Conservation (phyloP, 148 eudicot genomes). For the Rhododendron molle region DNA sequence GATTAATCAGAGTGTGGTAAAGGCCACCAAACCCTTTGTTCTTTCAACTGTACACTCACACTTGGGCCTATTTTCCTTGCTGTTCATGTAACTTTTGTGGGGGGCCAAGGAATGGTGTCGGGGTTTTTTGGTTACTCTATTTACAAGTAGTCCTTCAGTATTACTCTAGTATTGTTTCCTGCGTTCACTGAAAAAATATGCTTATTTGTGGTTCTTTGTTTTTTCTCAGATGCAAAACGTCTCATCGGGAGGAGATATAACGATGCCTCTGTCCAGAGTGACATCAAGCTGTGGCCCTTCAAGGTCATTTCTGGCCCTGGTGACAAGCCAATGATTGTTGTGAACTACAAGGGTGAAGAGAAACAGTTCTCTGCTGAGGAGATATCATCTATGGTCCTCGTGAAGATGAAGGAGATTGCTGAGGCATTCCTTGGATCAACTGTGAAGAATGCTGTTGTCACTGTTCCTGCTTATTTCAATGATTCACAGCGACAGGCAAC, state of each 20-base stretch:
- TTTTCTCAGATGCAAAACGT: constrained; percentile 7
- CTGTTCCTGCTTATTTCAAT: constrained; percentile 7
- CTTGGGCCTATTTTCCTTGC: background rate
- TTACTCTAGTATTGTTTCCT: background rate
- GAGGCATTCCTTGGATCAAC: constrained; percentile 7
- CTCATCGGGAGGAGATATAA: constrained; percentile 7
- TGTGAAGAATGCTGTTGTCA: constrained; percentile 8
- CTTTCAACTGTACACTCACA: background rate
- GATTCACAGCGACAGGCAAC: constrained; percentile 8
- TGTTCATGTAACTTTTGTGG: background rate
- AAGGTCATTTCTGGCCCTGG: constrained; percentile 2
- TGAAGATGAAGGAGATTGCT: constrained; percentile 8
- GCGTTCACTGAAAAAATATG: background rate
- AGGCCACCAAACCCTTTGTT: background rate
- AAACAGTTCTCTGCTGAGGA: background rate
- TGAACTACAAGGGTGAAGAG: constrained; percentile 6
- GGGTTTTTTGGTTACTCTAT: background rate
- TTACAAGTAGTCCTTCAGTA: background rate
- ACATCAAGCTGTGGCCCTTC: constrained; percentile 8
- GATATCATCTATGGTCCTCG: background rate
- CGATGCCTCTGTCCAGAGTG: constrained; percentile 10
- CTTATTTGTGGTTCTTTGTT: background rate
- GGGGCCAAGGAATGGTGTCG: background rate
- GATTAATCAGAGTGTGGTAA: background rate
- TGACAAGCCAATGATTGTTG: constrained; percentile 8